These are phyloP conservation scores for Trifolium fragiferum DNA, from an alignment of 306 rosid genomes.

Conservation along the genomic window DNA sequence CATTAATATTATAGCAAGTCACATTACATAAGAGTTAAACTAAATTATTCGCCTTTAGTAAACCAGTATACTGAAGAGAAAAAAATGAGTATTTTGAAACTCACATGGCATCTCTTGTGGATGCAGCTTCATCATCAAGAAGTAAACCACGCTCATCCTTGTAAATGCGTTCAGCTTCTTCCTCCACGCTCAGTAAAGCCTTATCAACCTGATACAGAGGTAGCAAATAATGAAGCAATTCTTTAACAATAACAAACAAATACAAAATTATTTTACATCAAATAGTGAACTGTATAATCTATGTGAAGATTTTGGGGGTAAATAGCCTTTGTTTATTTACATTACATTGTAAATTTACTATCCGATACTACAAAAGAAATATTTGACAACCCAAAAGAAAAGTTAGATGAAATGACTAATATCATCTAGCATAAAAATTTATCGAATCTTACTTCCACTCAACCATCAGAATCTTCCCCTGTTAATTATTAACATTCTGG, in stretches of 20 bases:
- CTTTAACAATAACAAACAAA: conserved; percentile 6
- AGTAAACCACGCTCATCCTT: conserved; percentile 87
- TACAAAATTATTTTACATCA: neutral
- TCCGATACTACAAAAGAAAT: conserved; percentile 10
- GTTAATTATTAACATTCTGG: neutral
- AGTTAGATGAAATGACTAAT: conserved; percentile 5
- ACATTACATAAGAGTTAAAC: neutral
- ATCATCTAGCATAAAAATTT: neutral
- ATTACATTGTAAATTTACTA: neutral
- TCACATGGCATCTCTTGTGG: conserved; percentile 96
- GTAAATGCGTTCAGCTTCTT: conserved; percentile 89
- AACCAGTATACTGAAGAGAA: conserved; percentile 2
- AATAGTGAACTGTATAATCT: conserved; percentile 1
- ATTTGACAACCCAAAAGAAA: neutral
- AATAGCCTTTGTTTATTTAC: conserved; percentile 9
- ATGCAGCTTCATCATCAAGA: conserved; percentile 95
- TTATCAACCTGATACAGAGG: conserved; percentile 69
- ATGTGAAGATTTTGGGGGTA: neutral
- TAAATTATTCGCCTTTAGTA: conserved; percentile 2
- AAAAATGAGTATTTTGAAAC: conserved; percentile 39
- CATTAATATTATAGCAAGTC: conserved; percentile 11
- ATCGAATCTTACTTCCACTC: neutral
- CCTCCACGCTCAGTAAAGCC: conserved; percentile 92
- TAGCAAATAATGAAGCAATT: conserved; percentile 19
- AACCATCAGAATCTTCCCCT: neutral